Evolutionary conservation across 2,329 filamentous ascomycete species (phyloP).

Genomic region (Aspergillus sp.): DNA sequence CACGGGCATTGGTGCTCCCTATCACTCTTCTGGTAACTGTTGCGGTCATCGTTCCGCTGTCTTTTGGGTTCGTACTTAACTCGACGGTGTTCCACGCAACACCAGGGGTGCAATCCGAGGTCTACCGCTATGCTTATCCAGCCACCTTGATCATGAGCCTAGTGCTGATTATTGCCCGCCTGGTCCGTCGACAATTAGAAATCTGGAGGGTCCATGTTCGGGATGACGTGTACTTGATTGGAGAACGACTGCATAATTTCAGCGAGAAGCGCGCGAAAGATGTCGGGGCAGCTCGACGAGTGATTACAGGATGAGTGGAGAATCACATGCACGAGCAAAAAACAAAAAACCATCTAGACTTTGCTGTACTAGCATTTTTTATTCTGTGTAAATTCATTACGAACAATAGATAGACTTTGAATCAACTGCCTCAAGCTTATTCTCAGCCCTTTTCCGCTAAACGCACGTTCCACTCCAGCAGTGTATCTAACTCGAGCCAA

Average conservation of each 20-base stretch:
- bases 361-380: neutral
- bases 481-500: too few species aligned
- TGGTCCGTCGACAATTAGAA: conserved; percentile 53
- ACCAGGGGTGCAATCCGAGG: conserved; percentile 30
- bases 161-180: conserved; percentile 38
- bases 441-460: too few species aligned
- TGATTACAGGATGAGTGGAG: conserved; percentile 28
- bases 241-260: conserved; percentile 92
- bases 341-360: too few species aligned
- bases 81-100: conserved; percentile 31
- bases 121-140: conserved; percentile 73
- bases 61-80: conserved; percentile 52
- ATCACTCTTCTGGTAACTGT: conserved; percentile 56
- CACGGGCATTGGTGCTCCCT: conserved; percentile 81
- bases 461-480: too few species aligned
- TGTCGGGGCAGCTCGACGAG: conserved; percentile 32
- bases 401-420: too few species aligned
- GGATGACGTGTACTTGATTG: conserved; percentile 95
- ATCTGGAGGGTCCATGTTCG: conserved; percentile 77
- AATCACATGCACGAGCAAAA: too few species aligned
- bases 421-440: too few species aligned
- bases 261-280: conserved; percentile 52
- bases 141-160: conserved; percentile 51
- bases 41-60: conserved; percentile 62
- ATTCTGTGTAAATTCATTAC: neutral